Evolutionary conservation across 2,329 filamentous ascomycete species (phyloP), one percentile per base, ranked within the genome.

Genomic region (Ophiostoma sp.): DNA sequence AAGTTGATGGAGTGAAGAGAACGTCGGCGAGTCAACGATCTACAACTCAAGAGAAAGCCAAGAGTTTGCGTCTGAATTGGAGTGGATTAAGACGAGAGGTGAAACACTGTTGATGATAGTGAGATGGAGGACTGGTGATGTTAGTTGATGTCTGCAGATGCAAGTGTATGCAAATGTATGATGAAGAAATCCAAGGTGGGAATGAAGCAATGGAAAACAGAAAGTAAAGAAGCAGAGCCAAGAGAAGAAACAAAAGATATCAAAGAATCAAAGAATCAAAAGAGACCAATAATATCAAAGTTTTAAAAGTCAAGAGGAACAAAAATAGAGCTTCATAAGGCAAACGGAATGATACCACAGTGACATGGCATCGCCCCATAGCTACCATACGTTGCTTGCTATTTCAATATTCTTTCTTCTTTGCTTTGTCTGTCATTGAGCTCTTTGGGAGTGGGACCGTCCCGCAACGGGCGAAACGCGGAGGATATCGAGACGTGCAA

Each of bases 401-500:
- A 41, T 62, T 57, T 41, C 31, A 35, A 11, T 39, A 64, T 5
- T 35, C 52, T 54, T 57, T 23, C 48, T 39, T 6, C 33, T 65
- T 7, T 27, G 33, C 41, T 27, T 27, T 13, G 57, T 4, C 62
- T 41, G 41, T 20, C 23, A 41, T 20, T 35, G 20, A 52, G 48
- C n/a, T 67, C 62, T 52, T 69, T 67, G 33, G 33, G 48, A 31
- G 71, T 72, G 71, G 71, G 52, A 66, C 67, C 41, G 69, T 74
- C 65, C 73, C 72, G 73, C 69, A 39, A 65, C 64, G 65, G 69
- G 69, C 72, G 72, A 73, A 73, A 73, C 73, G 73, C 73, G 73
- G 70, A 73, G 70, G 71, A 68, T 67, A 65, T 71, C 72, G 64
- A 71, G 70, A 73, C 62, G 69, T 68, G 68, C 70, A 69, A 67